Base-by-base conservation (phyloP, 1,284 basidiomycete genomes). In the Rhodotorula sp. region DNA sequence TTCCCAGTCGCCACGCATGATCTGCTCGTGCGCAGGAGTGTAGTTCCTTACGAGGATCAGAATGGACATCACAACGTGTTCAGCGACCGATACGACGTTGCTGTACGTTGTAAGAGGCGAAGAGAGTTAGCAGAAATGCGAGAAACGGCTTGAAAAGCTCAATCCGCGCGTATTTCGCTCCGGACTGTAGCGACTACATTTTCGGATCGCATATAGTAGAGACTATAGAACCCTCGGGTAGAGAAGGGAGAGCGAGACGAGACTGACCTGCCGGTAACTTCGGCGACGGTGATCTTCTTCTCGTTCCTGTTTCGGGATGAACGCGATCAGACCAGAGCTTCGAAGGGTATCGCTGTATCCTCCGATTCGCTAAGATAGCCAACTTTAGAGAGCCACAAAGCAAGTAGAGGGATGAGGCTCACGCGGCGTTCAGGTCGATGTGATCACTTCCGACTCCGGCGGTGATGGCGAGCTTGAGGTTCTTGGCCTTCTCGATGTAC, bases 391-490 rank as follows among this genome's bases (percentile, higher is more conserved):
- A 10, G 38, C 38, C 38, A 43, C 38, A 4, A 43, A 12, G 38
- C 38, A 43, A 43, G 38, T 12, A 43, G 38, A 43, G 38, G 38
- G 38, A 12, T 43, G 12, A 43, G 38, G 38, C 38, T 43, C 12
- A 43, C 38, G 92, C 91, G 34, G 90, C 90, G 79, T 95, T 89
- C 67, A 97, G 86, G 81, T 97, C 93, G 78, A 97, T 88, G 83
- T 93, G 92, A 83, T 70, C 72, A 47, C 59, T 26, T 50, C 62
- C 52, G 60, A 97, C 93, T 83, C 94, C 94, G 65, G 94, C 94
- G 16, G 94, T 97, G 78, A 97, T 86, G 79, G 90, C 93, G 73
- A 95, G 83, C 84, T 94, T 95, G 78, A 98, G 87, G 79, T 95
- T 95, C 83, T 89, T 89, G 50, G 94, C 92, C 85, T 91, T 84